Percentiles rank a stretch among this genome's conserved stretches.
These are phyloP conservation scores for Funneliformis geosporum DNA, from an alignment of 192 early-diverging fungal species.

Conservation along the genomic window DNA sequence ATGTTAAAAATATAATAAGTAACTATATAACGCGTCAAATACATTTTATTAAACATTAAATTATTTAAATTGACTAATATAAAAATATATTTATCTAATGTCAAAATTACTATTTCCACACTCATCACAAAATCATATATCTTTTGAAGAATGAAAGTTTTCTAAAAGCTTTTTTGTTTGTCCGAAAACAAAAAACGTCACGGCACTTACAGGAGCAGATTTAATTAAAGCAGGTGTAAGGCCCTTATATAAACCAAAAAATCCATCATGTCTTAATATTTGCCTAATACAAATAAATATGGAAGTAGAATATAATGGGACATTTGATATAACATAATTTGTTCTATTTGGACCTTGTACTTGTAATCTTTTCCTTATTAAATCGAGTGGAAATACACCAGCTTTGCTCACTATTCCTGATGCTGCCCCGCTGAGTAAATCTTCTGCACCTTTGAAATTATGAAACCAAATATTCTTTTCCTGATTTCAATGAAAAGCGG, in stretches of 20 bases:
- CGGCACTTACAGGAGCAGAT: constrained; percentile 79
- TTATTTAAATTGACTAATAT: too few species aligned
- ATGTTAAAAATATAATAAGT: too few species aligned
- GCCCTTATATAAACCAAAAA: constrained; percentile 86
- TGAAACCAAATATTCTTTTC: constrained; percentile 32
- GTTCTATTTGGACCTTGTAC: constrained; percentile 47
- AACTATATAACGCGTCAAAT: too few species aligned
- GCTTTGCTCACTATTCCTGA: constrained; percentile 84
- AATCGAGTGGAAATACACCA: constrained; percentile 88
- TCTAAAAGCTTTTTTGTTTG: constrained; percentile 60
- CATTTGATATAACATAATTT: constrained; percentile 58
- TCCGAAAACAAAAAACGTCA: constrained; percentile 86
- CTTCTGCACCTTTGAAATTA: constrained; percentile 45
- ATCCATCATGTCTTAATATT: constrained; percentile 78
- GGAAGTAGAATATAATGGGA: constrained; percentile 66
- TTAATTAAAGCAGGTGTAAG: constrained; percentile 84
- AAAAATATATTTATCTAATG: too few species aligned
- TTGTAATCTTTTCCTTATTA: constrained; percentile 78
- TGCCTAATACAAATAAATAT: constrained; percentile 58
- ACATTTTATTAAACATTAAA: too few species aligned
- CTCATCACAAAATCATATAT: background rate
- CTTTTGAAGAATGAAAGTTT: constrained; percentile 4
- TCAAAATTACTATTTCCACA: too few species aligned
- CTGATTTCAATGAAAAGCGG: constrained; percentile 25
- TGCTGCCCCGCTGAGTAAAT: constrained; percentile 77